phyloP scores from a whole-genome alignment of 2,329 filamentous ascomycete species.

The Apiospora hydei region DNA sequence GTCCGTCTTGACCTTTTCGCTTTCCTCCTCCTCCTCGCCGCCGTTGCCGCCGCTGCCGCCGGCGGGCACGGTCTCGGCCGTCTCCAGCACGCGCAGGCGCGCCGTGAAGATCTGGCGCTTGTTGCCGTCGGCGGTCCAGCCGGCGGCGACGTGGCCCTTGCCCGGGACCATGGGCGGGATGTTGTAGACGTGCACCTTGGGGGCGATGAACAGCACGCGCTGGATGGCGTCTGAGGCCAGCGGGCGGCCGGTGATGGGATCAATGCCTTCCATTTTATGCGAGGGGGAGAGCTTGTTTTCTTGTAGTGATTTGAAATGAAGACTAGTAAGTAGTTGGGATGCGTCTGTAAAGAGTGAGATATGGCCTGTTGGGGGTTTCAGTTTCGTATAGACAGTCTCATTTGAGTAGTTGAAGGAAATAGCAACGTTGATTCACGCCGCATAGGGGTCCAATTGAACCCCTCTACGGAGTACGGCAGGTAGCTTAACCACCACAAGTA shows the following conservation, averaged over 20 bases:
- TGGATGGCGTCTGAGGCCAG: constrained; percentile 82
- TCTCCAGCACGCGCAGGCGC: constrained; percentile 80
- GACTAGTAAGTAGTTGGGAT: not conserved
- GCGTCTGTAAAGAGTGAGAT: not conserved
- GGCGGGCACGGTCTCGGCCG: constrained; percentile 61
- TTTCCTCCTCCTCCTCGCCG: constrained; percentile 45
- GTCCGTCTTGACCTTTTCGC: constrained; percentile 68
- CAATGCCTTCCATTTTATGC: constrained; percentile 65
- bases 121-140: constrained; percentile 76
- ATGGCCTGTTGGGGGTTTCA: not conserved
- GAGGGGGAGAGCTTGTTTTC: not conserved
- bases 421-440: not conserved
- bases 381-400: not conserved
- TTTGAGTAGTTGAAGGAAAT: constrained; percentile 7
- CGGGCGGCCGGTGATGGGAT: constrained; percentile 73
- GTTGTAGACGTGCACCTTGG: constrained; percentile 83
- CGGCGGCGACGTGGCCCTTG: constrained; percentile 78
- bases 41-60: constrained; percentile 35
- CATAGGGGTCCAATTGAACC: constrained; percentile 21
- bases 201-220: constrained; percentile 80
- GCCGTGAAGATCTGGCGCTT: constrained; percentile 85
- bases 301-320: not conserved
- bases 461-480: not conserved
- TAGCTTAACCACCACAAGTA: not conserved
- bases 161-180: constrained; percentile 82